Evolutionary conservation across 306 rosid genomes (phyloP), one percentile per base, ranked within the genome.

Genomic region (Morella rubra): DNA sequence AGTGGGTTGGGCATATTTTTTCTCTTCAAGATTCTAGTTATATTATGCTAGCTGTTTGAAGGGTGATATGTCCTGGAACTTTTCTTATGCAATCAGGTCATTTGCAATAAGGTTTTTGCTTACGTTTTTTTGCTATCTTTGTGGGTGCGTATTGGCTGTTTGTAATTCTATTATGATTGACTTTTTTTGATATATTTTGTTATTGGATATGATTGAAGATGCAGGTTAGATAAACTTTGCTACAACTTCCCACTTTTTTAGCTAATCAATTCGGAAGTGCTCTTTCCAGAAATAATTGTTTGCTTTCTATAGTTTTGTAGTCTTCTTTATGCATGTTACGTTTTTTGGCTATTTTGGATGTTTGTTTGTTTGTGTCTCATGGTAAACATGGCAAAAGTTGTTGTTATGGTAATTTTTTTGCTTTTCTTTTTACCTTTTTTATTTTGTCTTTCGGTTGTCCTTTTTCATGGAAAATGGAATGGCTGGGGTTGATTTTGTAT

Each of bases 151-250:
- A 13, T 65, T 65, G 70, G 47, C 18, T 42, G 49, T 18, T 41
- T 16, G 70, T 42, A 65, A 41, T 65, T 65, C 13, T 40, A 65
- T 41, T 18, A 14, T 41, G 24, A 16, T 5, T 32, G 45, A 32
- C 44, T 16, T 40, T 64, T 64, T 7, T 2, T 7, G 8, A 0
- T 56, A 16, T 47, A 7, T 7, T 65, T 65, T 41, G 20, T 37
- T 37, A 1, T 3, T 1, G 68, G 44, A 37, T 18, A 59, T n/a
- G 71, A 53, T 74, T 64, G 27, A 22, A 32, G 52, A 45, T 71
- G 13, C 64, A 73, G 80, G 73, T 76, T 44, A 19, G 52, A 12
- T 40, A 37, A 40, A 7, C 42, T 20, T 69, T 71, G n/a, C 62
- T 56, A 19, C 37, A 3, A 19, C 37, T 56, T 14, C 20, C 37